phyloP scores from a whole-genome alignment of 129 eudicot species.

The Kitagawia praeruptora region DNA sequence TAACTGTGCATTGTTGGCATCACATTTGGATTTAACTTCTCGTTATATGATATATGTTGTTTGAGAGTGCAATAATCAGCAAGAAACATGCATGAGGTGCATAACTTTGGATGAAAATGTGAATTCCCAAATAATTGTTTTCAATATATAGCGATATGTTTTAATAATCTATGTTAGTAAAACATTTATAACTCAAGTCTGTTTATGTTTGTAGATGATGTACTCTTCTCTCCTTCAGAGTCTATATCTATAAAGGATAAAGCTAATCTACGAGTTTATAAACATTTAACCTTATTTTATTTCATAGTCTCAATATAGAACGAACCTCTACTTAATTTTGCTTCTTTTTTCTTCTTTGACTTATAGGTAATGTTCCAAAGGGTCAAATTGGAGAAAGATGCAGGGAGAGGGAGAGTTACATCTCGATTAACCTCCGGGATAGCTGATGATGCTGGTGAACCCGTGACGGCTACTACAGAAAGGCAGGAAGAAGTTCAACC shows the following conservation, averaged over 20 bases:
- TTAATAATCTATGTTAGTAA: background rate
- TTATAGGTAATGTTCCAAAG: background rate
- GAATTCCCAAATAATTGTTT: no score
- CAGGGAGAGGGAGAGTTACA: conserved; percentile 29
- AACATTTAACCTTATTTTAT: background rate
- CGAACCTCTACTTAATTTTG: background rate
- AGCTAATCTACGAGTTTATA: background rate
- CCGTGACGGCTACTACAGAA: background rate
- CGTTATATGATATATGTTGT: background rate
- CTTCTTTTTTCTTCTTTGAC: background rate
- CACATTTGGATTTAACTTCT: background rate
- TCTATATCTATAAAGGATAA: background rate
- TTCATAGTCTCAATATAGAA: background rate
- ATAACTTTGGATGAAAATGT: background rate
- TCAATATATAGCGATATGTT: no score
- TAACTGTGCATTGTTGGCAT: background rate
- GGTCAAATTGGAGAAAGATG: conserved; percentile 3
- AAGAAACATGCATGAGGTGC: background rate
- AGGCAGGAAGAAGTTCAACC: conserved; percentile 5
- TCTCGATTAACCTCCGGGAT: conserved; percentile 16
- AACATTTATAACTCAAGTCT: background rate
- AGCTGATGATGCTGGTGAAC: conserved; percentile 10
- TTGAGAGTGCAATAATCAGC: background rate
- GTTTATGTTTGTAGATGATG: background rate
- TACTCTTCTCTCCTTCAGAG: background rate